These are phyloP conservation scores for Cladosporium sp. DNA, from an alignment of 2,329 filamentous ascomycete genomes.

Conservation along the genomic window DNA sequence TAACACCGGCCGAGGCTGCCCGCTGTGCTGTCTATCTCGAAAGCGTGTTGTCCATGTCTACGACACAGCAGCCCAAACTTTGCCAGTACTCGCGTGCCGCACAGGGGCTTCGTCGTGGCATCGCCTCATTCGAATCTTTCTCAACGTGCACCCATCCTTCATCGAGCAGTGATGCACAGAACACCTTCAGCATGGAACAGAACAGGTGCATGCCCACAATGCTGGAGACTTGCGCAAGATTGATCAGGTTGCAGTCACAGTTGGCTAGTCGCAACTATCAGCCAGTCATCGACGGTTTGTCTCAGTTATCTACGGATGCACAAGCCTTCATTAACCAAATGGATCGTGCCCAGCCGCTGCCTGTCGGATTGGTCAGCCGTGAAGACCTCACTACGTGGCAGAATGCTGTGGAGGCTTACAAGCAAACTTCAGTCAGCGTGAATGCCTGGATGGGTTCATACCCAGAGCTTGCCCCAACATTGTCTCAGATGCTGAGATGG, in stretches of 20 bases:
- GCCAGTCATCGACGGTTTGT: conserved; percentile 12
- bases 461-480: conserved; percentile 10
- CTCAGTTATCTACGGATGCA: neutral
- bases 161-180: neutral
- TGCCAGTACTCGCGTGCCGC: conserved; percentile 5
- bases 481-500: conserved; percentile 12
- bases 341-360: neutral
- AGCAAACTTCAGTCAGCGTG: neutral
- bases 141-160: conserved; percentile 9
- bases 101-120: neutral
- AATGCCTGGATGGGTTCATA: neutral
- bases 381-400: conserved; percentile 8
- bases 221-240: conserved; percentile 1
- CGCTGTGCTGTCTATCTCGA: conserved; percentile 85
- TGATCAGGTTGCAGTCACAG: conserved; percentile 22
- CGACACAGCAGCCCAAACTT: conserved; percentile 12
- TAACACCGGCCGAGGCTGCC: conserved; percentile 76
- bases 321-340: conserved; percentile 38
- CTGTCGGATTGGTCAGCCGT: neutral
- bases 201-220: conserved; percentile 4
- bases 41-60: conserved; percentile 64
- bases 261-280: conserved; percentile 23
- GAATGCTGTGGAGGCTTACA: neutral
- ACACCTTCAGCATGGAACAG: conserved; percentile 8
- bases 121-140: conserved; percentile 16